A percentile compares a stretch with the other conserved stretches of the same genome.
Conservation (phyloP, 116 monocot genomes). For the Cymodocea nodosa region DNA sequence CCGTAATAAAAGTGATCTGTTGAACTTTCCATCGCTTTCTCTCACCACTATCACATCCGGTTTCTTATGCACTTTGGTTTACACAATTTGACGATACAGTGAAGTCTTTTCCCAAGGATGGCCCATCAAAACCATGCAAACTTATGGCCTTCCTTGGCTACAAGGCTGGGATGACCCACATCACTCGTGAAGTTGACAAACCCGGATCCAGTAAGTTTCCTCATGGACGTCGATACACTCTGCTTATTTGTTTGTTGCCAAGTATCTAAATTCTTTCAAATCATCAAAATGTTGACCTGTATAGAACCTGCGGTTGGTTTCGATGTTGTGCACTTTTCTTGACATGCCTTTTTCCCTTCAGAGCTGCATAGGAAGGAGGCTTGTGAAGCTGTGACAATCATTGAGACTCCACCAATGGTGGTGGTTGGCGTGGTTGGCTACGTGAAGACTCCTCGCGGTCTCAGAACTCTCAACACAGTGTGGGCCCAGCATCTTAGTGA, state of each 20-base stretch:
- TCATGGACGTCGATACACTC: no score
- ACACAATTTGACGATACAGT: slow-evolving; percentile 16
- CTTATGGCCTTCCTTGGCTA: slow-evolving; percentile 41
- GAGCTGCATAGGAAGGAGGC: slow-evolving; percentile 76
- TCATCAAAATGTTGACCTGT: no score
- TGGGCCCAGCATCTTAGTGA: slow-evolving; percentile 70
- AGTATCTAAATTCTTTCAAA: no score
- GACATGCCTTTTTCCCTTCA: slow-evolving; percentile 1
- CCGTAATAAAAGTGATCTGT: no score
- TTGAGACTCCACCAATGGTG: no score
- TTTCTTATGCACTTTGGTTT: background rate
- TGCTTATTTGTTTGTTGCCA: no score
- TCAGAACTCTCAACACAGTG: slow-evolving; percentile 40
- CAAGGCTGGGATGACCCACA: slow-evolving; percentile 61
- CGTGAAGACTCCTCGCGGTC: slow-evolving; percentile 53
- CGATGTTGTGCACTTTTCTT: background rate
- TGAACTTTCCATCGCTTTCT: no score
- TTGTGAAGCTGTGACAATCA: slow-evolving; percentile 68
- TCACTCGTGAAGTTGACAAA: slow-evolving; percentile 39
- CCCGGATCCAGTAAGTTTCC: slow-evolving; percentile 12
- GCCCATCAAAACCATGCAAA: slow-evolving; percentile 20
- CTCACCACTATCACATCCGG: no score
- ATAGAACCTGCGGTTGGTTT: background rate
- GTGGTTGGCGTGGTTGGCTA: slow-evolving; percentile 59
- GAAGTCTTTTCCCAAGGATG: slow-evolving; percentile 52